These are phyloP conservation scores for Aspergillus sp. DNA, from an alignment of 2,329 filamentous ascomycete species.

Conservation along the genomic window DNA sequence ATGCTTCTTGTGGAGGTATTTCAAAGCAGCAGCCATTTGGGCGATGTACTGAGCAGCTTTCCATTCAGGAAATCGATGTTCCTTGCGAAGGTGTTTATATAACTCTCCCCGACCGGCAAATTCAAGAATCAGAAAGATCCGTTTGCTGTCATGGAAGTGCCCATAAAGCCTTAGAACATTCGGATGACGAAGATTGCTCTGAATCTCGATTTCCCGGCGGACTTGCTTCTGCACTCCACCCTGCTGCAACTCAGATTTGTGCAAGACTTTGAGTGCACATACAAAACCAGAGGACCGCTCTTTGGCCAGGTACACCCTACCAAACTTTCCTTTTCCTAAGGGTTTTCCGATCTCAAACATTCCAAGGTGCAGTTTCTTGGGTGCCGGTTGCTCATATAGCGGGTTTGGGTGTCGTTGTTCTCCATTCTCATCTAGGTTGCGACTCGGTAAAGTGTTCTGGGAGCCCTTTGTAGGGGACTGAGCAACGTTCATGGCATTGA, in stretches of 20 bases:
- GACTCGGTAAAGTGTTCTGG: conserved; percentile 42
- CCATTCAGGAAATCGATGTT: conserved; percentile 79
- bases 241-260: conserved; percentile 79
- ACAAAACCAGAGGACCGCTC: conserved; percentile 79
- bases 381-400: conserved; percentile 59
- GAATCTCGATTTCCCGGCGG: conserved; percentile 84
- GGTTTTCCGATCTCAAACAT: conserved; percentile 94
- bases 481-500: conserved; percentile 54
- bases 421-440: conserved; percentile 51
- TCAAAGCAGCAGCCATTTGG: conserved; percentile 85
- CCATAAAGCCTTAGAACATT: conserved; percentile 83
- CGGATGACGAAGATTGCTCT: conserved; percentile 81
- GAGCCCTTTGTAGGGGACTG: conserved; percentile 67
- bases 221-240: conserved; percentile 85
- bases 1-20: conserved; percentile 93
- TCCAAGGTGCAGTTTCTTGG: conserved; percentile 74
- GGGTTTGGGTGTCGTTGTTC: conserved; percentile 42
- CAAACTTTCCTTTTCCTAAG: conserved; percentile 84
- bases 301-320: conserved; percentile 80
- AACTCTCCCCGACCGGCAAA: conserved; percentile 84
- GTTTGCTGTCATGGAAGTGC: conserved; percentile 86
- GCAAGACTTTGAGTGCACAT: conserved; percentile 81
- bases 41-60: conserved; percentile 85
- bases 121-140: conserved; percentile 84
- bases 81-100: conserved; percentile 81